phyloP scores from a whole-genome alignment of 2,329 filamentous ascomycete species.

The Fusarium liriodendri region DNA sequence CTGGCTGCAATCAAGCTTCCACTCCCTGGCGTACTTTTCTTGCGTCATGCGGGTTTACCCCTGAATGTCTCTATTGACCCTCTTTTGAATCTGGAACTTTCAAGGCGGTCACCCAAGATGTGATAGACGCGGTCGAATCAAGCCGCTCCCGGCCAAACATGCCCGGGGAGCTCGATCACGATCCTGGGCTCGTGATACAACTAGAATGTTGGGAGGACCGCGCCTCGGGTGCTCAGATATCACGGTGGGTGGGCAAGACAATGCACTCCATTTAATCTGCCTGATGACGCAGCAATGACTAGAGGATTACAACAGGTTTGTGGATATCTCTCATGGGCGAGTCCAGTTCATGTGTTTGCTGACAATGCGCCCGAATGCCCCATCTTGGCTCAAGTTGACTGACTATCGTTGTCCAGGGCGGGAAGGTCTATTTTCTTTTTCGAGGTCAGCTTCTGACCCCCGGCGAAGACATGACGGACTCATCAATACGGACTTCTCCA shows the following conservation, averaged over 20 bases:
- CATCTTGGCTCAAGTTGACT: background rate
- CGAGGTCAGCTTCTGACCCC: background rate
- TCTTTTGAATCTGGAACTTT: background rate
- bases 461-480: background rate
- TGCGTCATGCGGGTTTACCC: constrained; percentile 2
- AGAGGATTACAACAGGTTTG: background rate
- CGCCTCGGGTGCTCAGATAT: background rate
- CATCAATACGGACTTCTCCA: background rate
- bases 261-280: background rate
- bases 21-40: background rate
- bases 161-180: background rate
- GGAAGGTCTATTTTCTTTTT: background rate
- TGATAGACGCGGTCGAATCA: constrained; percentile 1
- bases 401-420: background rate
- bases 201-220: background rate
- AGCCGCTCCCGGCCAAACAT: background rate
- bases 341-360: background rate
- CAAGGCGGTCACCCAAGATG: background rate
- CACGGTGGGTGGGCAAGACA: background rate
- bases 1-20: background rate
- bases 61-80: background rate
- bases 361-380: background rate
- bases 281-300: constrained; percentile 24
- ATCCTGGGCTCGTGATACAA: background rate
- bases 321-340: background rate